A percentile compares a stretch with the other conserved stretches of the same genome.
These are phyloP conservation scores for Pichia sp. DNA, from an alignment of 1,139 yeast genomes.

Conservation along the genomic window DNA sequence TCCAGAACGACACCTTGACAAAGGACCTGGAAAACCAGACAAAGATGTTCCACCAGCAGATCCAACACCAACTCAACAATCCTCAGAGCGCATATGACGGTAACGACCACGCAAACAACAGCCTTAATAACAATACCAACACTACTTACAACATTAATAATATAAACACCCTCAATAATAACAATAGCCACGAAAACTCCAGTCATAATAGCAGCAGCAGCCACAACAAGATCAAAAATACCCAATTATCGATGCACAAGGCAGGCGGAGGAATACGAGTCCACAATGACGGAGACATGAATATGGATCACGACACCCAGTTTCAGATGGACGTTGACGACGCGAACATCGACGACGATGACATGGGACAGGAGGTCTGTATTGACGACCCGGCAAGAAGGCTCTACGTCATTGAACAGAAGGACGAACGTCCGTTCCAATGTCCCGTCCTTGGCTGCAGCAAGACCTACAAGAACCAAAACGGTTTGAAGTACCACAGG, in stretches of 20 bases:
- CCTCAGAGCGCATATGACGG: slow-evolving; percentile 1
- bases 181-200: slow-evolving; percentile 21
- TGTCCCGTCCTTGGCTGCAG: slow-evolving; percentile 99
- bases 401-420: slow-evolving; percentile 84
- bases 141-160: slow-evolving; percentile 23
- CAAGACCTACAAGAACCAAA: slow-evolving; percentile 94
- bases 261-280: background rate
- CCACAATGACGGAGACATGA: slow-evolving; percentile 7
- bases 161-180: slow-evolving; percentile 13
- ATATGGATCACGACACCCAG: slow-evolving; percentile 23
- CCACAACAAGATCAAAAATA: slow-evolving; percentile 7
- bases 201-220: background rate
- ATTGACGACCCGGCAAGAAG: slow-evolving; percentile 94
- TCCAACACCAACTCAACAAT: slow-evolving; percentile 21
- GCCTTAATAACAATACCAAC: slow-evolving; percentile 13
- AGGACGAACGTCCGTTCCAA: slow-evolving; percentile 90
- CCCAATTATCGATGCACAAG: background rate
- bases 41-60: slow-evolving; percentile 18
- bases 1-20: slow-evolving; percentile 13
- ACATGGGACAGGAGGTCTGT: slow-evolving; percentile 48
- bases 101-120: background rate
- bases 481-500: slow-evolving; percentile 93
- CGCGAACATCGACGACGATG: slow-evolving; percentile 24
- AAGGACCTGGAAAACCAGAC: slow-evolving; percentile 16
- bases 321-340: slow-evolving; percentile 32